Conservation (phyloP, 1,284 basidiomycete species). For the Neonothopanus nambi region DNA sequence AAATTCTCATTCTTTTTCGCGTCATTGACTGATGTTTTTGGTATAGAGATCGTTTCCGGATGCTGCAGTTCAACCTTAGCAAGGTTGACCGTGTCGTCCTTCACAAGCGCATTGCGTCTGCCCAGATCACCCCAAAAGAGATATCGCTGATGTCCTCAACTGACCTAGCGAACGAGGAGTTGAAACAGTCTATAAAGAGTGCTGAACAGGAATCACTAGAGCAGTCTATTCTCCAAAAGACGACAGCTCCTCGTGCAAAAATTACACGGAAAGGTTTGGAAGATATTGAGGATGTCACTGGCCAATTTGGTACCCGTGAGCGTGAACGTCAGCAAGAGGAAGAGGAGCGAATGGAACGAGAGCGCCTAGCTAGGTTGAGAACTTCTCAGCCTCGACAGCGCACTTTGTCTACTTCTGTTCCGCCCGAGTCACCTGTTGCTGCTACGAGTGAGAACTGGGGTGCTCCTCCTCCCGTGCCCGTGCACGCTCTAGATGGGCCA, state of each 20-base stretch:
- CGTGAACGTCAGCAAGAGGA: slow-evolving; percentile 60
- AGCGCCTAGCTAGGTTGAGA: slow-evolving; percentile 56
- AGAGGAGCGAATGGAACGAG: slow-evolving; percentile 63
- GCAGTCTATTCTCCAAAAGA: slow-evolving; percentile 78
- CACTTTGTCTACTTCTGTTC: slow-evolving; percentile 51
- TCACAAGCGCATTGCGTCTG: slow-evolving; percentile 72
- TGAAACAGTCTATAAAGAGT: slow-evolving; percentile 74
- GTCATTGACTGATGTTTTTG: slow-evolving; percentile 14
- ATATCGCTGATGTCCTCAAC: slow-evolving; percentile 83
- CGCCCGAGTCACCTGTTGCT: slow-evolving; percentile 63
- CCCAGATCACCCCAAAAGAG: slow-evolving; percentile 62
- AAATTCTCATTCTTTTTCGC: slow-evolving; percentile 4
- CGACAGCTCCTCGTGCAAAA: slow-evolving; percentile 74
- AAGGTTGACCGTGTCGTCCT: slow-evolving; percentile 73
- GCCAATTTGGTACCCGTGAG: slow-evolving; percentile 48
- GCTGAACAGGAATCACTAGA: slow-evolving; percentile 79
- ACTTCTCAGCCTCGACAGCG: slow-evolving; percentile 45
- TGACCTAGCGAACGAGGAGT: slow-evolving; percentile 82
- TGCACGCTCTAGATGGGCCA: slow-evolving; percentile 35
- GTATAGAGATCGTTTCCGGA: slow-evolving; percentile 78
- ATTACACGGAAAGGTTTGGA: slow-evolving; percentile 89
- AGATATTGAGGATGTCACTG: slow-evolving; percentile 78
- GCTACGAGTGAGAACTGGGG: slow-evolving; percentile 53
- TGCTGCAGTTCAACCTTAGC: slow-evolving; percentile 78
- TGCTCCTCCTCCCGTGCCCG: slow-evolving; percentile 54